Evolutionary conservation across 768 basidiomycete genomes (phyloP).

Genomic region (Sistotremastrum suecicum): DNA sequence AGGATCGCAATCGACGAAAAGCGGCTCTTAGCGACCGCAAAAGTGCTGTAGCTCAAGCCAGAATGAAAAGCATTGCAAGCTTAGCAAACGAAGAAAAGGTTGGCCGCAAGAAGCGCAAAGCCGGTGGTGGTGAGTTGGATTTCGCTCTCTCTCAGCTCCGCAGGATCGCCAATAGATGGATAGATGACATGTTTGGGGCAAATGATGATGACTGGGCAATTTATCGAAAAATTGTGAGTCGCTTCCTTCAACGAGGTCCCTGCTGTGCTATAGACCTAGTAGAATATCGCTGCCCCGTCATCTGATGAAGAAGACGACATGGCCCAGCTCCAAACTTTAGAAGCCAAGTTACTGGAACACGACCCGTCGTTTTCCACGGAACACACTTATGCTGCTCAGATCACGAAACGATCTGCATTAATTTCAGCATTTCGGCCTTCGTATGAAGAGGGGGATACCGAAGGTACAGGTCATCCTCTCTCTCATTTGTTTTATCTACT

Average conservation of each 20-base stretch:
- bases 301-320: constrained; percentile 87
- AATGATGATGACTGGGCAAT: constrained; percentile 97
- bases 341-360: constrained; percentile 64
- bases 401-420: constrained; percentile 69
- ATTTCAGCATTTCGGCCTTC: constrained; percentile 73
- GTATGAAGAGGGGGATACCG: constrained; percentile 63
- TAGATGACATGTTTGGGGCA: constrained; percentile 87
- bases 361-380: constrained; percentile 76
- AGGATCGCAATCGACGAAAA: constrained; percentile 63
- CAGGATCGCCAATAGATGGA: neutral
- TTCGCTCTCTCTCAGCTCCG: neutral
- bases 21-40: constrained; percentile 83
- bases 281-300: constrained; percentile 67
- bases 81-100: constrained; percentile 79
- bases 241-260: neutral
- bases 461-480: constrained; percentile 24
- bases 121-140: constrained; percentile 45
- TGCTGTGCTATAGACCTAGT: neutral
- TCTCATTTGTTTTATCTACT: neutral
- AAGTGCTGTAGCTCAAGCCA: constrained; percentile 84
- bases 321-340: constrained; percentile 53
- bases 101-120: constrained; percentile 76
- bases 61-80: constrained; percentile 93
- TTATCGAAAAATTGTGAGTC: constrained; percentile 84
- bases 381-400: constrained; percentile 69